Evolutionary conservation across 495 filamentous ascomycete species (phyloP), one percentile per base, ranked within the genome.

Genomic region (Aspergillus haitiensis): DNA sequence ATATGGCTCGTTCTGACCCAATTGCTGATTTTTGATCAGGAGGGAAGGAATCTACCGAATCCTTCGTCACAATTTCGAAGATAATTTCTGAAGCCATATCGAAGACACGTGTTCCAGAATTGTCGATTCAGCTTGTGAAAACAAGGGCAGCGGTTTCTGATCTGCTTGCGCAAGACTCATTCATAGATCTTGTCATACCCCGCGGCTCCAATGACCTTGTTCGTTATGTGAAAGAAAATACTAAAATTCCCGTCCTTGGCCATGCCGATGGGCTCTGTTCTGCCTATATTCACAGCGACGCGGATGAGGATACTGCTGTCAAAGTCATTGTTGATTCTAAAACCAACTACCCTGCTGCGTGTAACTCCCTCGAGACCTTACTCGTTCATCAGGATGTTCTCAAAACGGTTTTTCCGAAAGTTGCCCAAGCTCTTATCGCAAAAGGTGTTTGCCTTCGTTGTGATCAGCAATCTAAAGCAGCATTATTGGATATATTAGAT

Each of bases 251-350:
- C 0, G 95, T 99, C 6, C 84, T 99, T 32, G 94, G 94, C 36
- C 94, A 99, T 70, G 95, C 94, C 11, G 95, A 99, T 70, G 94
- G 94, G 33, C 81, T 98, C 58, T 98, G 94, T 78, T 84, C 84
- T 57, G 87, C 93, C 58, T 99, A 96, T 74, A 82, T 99, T 35
- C 89, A 93, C 64, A 73, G 81, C 11, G 89, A 93, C 47, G 93
- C 90, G 31, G 86, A 93, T 62, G 73, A 76, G 18, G 75, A 83
- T 27, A 87, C 86, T 67, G 89, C 91, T 31, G 81, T 85, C 11
- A 88, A 86, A 55, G 88, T 97, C 18, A 78, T 98, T 15, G 76
- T 96, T 61, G 95, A 99, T 73, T 88, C 93, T 18, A 99, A 99
- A 72, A 89, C 88, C 7, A 85, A 86, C 71, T 99, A 99, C 71